Percentiles rank a stretch among this genome's conserved stretches.
Conservation (phyloP, 2,329 filamentous ascomycete species). For the Chaetomium sp. region DNA sequence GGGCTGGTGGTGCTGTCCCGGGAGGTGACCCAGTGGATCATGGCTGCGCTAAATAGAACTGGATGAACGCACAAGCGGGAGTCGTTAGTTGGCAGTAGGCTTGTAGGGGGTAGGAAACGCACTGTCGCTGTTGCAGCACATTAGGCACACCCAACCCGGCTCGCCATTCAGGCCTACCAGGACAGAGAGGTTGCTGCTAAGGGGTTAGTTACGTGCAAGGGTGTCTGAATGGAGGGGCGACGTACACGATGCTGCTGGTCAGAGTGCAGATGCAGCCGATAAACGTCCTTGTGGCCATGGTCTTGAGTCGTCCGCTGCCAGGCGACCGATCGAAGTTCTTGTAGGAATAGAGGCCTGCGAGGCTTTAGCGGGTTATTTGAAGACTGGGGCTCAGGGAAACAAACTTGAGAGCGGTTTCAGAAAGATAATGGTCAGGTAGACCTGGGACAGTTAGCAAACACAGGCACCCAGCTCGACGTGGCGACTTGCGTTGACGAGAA, state of each 20-base stretch:
- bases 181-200: conserved; percentile 58
- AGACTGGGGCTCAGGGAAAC: conserved; percentile 24
- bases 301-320: conserved; percentile 49
- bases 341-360: conserved; percentile 57
- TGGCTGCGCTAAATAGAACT: conserved; percentile 52
- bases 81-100: neutral
- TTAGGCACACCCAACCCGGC: conserved; percentile 66
- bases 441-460: conserved; percentile 35
- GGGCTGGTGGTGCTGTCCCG: conserved; percentile 40
- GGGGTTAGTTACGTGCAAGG: neutral
- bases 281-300: conserved; percentile 60
- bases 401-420: conserved; percentile 60
- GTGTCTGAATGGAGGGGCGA: conserved; percentile 16
- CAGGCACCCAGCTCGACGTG: neutral
- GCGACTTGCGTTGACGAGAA: conserved; percentile 56
- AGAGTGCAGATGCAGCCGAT: conserved; percentile 60
- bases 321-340: conserved; percentile 48
- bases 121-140: conserved; percentile 67
- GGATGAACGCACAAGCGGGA: neutral
- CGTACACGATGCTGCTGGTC: conserved; percentile 59
- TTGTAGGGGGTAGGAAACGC: conserved; percentile 33
- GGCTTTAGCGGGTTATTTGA: neutral
- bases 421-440: conserved; percentile 66
- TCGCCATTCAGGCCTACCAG: conserved; percentile 60
- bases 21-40: conserved; percentile 64